phyloP scores from a whole-genome alignment of 768 basidiomycete species.

The Mrakia frigida region DNA sequence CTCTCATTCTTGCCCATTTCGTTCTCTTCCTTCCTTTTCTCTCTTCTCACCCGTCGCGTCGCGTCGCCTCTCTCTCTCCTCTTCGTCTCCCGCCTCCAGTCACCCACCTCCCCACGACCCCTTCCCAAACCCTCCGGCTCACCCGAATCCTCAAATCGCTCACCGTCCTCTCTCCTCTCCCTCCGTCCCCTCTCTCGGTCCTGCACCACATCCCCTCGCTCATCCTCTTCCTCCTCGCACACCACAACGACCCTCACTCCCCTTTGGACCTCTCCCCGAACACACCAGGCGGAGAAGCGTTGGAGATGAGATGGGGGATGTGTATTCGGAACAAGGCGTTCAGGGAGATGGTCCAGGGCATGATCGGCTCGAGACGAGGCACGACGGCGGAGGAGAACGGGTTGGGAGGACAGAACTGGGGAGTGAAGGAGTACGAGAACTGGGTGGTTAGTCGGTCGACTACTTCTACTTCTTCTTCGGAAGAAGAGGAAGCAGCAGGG shows the following conservation, averaged over 20 bases:
- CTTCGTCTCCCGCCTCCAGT: not conserved
- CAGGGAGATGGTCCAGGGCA: not conserved
- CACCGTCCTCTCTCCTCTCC: not conserved
- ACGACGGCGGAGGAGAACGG: not conserved
- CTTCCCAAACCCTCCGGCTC: not conserved
- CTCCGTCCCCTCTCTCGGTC: not conserved
- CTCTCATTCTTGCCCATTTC: not conserved
- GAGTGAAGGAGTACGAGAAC: not conserved
- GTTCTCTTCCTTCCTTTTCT: not conserved
- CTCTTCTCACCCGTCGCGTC: not conserved
- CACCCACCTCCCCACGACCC: not conserved
- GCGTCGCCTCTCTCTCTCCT: not conserved
- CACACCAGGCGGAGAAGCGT: slow-evolving; percentile 11
- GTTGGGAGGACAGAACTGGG: not conserved
- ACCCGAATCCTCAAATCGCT: slow-evolving; percentile 15
- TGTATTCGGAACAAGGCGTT: not conserved
- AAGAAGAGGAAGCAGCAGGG: too few species aligned
- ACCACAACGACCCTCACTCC: slow-evolving; percentile 16
- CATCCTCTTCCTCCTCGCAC: slow-evolving; percentile 21
- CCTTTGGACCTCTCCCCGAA: not conserved
- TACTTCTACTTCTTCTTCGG: too few species aligned
- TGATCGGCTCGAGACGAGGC: not conserved
- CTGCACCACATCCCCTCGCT: slow-evolving; percentile 20
- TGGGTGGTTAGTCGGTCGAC: not conserved
- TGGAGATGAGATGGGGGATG: slow-evolving; percentile 19